Conservation (phyloP, 2,329 filamentous ascomycete genomes). For the Zymoseptoria tritici region DNA sequence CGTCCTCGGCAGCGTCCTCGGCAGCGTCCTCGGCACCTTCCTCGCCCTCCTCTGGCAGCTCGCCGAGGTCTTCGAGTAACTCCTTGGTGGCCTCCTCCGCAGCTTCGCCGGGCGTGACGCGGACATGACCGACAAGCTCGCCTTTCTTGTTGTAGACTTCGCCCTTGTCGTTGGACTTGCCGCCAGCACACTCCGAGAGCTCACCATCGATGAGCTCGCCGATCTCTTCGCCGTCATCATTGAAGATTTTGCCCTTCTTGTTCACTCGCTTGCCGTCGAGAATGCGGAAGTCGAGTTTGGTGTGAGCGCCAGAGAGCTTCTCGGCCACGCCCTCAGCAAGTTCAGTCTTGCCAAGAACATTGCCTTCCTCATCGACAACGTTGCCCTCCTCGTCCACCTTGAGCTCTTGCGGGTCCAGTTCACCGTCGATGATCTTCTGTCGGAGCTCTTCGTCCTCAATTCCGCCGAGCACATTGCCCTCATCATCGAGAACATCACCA, state of each 20-base stretch:
- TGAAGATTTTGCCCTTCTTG: constrained; percentile 49
- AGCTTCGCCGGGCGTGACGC: constrained; percentile 43
- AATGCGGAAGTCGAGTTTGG: constrained; percentile 37
- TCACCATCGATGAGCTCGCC: constrained; percentile 45
- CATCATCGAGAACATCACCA: constrained; percentile 43
- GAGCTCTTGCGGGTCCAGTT: constrained; percentile 41
- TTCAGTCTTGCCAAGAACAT: constrained; percentile 45
- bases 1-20: constrained; percentile 20
- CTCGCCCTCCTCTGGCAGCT: constrained; percentile 33
- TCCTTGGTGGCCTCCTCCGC: constrained; percentile 44
- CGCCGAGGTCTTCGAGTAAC: constrained; percentile 41
- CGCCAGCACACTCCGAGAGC: constrained; percentile 37
- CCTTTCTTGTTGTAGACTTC: constrained; percentile 46
- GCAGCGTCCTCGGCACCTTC: constrained; percentile 14
- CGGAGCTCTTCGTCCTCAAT: constrained; percentile 39
- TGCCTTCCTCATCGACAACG: constrained; percentile 44
- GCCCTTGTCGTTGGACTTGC: constrained; percentile 44
- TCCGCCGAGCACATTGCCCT: constrained; percentile 44
- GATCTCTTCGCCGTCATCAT: constrained; percentile 45
- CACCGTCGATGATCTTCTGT: constrained; percentile 32
- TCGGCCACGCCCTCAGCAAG: constrained; percentile 44
- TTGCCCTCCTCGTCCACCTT: constrained; percentile 46
- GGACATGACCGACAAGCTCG: constrained; percentile 44
- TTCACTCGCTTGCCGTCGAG: constrained; percentile 49
- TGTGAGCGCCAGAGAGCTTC: constrained; percentile 36